phyloP scores from a whole-genome alignment of 2,329 filamentous ascomycete genomes.

The Talaromyces piceae region DNA sequence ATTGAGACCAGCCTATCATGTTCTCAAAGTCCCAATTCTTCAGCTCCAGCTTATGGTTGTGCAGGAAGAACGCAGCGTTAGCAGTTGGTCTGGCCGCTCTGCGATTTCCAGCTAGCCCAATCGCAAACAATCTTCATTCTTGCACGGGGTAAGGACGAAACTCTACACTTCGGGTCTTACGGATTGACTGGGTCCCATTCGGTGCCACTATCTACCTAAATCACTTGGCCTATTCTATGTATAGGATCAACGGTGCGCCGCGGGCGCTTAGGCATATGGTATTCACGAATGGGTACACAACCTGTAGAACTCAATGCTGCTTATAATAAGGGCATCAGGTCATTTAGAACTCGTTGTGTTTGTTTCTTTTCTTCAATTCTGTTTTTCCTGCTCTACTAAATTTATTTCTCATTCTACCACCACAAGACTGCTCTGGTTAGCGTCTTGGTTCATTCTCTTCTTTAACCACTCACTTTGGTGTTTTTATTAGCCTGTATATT shows the following conservation, averaged over 20 bases:
- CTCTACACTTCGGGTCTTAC: background rate
- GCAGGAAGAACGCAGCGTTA: background rate
- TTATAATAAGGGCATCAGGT: slow-evolving; percentile 9
- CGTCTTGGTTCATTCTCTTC: slow-evolving; percentile 5
- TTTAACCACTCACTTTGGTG: background rate
- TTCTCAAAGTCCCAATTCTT: background rate
- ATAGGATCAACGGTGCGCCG: background rate
- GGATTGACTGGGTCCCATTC: background rate
- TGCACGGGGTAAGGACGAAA: background rate
- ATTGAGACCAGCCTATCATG: background rate
- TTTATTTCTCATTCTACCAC: background rate
- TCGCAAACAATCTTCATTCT: background rate
- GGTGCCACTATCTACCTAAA: background rate
- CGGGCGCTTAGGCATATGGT: background rate
- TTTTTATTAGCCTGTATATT: background rate
- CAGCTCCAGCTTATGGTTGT: background rate
- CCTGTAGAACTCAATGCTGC: background rate
- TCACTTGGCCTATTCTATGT: background rate
- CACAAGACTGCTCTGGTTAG: slow-evolving; percentile 9
- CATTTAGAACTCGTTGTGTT: background rate
- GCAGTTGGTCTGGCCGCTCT: background rate
- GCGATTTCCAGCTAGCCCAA: background rate
- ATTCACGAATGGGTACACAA: background rate
- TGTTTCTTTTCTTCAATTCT: background rate
- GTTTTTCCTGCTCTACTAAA: background rate